Evolutionary conservation across 129 eudicot genomes (phyloP).

Genomic region (Flaveria bidentis): DNA sequence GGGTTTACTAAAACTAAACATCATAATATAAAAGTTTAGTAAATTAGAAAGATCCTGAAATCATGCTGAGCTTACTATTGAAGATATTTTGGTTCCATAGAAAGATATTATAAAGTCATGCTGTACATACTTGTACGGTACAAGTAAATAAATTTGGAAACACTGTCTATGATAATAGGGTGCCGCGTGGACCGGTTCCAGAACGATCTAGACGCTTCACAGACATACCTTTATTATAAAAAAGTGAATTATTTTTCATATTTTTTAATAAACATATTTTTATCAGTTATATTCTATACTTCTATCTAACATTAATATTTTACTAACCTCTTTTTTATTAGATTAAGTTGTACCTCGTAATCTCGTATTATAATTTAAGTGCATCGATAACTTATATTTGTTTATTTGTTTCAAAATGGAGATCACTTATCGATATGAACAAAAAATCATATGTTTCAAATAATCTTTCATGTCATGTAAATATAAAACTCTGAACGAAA

Average conservation of each 20-base stretch:
- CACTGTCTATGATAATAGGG: background rate
- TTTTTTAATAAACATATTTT: background rate
- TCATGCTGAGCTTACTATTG: background rate
- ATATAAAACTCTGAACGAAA: too few relatives aligned
- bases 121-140: slow-evolving; percentile 13
- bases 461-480: too few relatives aligned
- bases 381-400: background rate
- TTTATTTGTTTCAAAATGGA: background rate
- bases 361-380: background rate
- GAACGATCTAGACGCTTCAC: slow-evolving; percentile 26
- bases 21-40: too few relatives aligned
- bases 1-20: too few relatives aligned
- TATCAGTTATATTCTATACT: background rate
- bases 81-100: background rate
- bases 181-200: slow-evolving; percentile 10
- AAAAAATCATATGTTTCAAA: too few relatives aligned
- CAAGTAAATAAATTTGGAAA: background rate
- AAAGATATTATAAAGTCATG: background rate
- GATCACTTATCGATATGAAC: too few relatives aligned
- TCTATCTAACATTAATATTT: background rate
- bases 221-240: background rate
- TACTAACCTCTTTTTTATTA: background rate
- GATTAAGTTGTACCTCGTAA: background rate
- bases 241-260: background rate
- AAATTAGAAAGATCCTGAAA: background rate